Base-by-base conservation (phyloP, 345 rosid genomes). In the Camelina hispida region DNA sequence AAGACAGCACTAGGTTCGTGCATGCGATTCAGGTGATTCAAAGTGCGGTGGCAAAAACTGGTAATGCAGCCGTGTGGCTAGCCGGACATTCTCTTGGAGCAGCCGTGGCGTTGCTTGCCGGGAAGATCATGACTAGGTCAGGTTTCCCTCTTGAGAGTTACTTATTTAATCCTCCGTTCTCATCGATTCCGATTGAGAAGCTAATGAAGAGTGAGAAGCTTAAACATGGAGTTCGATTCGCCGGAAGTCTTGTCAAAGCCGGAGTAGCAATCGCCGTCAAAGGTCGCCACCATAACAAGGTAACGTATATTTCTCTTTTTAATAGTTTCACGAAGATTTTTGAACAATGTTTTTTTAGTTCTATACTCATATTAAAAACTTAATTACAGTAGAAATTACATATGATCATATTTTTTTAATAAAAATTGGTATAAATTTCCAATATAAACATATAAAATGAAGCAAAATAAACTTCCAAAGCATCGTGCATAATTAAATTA, bases 61-160 rank as follows among this genome's bases (percentile, higher is more conserved):
- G 89, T 4, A 61, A 62, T 23, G 73, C 80, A 4, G 84, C 80
- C 38, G 73, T 87, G 2, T 89, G 90, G 92, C 66, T 89, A 23
- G 80, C 87, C 0, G 92, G 96, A 42, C 96, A 89, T 76, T 89
- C 92, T 53, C 86, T 89, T 5, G 96, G 96, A 12, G 84, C 91
- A n/a, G 91, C 91, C 57, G 78, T 85, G 81, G 86, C 92, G 50
- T 66, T 89, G 69, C 91, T 87, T 16, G 85, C 81, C 16, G 88
- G 93, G 52, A 89, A 87, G 75, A 83, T 77, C 6, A 79, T 87
- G 87, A 82, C 85, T 1, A 83, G 80, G 72, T 73, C 78, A 16
- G 84, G 87, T 47, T 50, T 12, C 20, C 81, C 71, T 9, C 63
- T 87, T n/a, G 87, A 85, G 76, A 66, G 85, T 22, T 89, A 83